These are phyloP conservation scores for Colletotrichum musae DNA, from an alignment of 2,329 filamentous ascomycete species.

Conservation along the genomic window DNA sequence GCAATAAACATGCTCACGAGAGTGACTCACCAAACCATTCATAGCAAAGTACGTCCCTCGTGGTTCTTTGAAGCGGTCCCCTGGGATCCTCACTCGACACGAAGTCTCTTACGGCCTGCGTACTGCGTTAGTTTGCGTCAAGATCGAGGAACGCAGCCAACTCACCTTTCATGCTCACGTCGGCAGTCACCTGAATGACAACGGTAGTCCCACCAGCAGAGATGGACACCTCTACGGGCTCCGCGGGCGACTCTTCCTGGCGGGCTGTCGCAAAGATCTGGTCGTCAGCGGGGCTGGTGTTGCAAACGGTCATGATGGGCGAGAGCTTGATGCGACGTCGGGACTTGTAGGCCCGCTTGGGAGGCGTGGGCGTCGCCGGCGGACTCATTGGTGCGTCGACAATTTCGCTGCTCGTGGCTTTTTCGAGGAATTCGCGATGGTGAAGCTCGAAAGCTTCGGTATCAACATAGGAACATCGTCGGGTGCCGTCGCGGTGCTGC, in stretches of 20 bases:
- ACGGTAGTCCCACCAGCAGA: not conserved
- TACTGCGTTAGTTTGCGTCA: not conserved
- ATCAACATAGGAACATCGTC: not conserved
- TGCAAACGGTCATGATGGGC: not conserved
- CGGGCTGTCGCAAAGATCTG: not conserved
- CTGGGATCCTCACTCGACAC: not conserved
- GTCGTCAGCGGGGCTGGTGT: not conserved
- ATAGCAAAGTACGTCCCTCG: not conserved
- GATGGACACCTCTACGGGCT: not conserved
- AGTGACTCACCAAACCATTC: not conserved
- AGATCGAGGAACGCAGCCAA: not conserved
- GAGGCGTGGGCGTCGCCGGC: conserved; percentile 1
- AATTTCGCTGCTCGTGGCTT: not conserved
- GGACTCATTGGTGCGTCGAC: not conserved
- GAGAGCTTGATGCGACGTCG: not conserved
- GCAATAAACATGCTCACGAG: not conserved
- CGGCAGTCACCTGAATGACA: not conserved
- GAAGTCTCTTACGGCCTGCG: conserved; percentile 2
- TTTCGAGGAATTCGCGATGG: not conserved
- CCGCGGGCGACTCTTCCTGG: not conserved
- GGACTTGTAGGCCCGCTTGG: not conserved
- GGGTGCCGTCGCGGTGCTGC: not conserved
- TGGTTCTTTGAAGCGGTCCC: not conserved
- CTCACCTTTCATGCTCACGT: not conserved
- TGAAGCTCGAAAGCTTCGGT: not conserved